These are phyloP conservation scores for Daldinia concentrica DNA, from an alignment of 495 filamentous ascomycete species.

Conservation along the genomic window DNA sequence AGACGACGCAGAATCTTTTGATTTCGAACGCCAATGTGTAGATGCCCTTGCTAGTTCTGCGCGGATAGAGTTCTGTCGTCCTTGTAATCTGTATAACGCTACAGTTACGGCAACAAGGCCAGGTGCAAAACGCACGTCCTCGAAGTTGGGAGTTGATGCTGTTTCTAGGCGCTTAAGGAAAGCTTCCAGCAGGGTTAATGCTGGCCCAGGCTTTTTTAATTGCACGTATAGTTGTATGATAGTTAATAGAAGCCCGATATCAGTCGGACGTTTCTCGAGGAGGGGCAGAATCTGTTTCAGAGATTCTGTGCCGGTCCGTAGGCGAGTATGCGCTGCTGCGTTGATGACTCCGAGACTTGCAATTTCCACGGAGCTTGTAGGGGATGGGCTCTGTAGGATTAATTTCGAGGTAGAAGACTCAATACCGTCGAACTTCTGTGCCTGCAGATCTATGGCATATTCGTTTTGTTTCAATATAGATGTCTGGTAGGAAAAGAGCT, in stretches of 20 bases:
- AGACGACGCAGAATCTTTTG: slow-evolving; percentile 55
- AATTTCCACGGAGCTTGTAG: slow-evolving; percentile 64
- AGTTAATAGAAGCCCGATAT: slow-evolving; percentile 85
- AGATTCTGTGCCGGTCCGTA: slow-evolving; percentile 70
- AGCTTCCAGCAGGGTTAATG: slow-evolving; percentile 76
- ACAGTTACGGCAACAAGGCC: slow-evolving; percentile 86
- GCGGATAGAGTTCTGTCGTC: slow-evolving; percentile 77
- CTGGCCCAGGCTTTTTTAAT: slow-evolving; percentile 76
- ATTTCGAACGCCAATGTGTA: slow-evolving; percentile 73
- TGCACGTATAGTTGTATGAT: slow-evolving; percentile 85
- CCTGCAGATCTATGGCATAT: slow-evolving; percentile 76
- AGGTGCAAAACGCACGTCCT: slow-evolving; percentile 81
- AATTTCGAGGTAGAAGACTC: slow-evolving; percentile 69
- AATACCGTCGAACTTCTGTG: slow-evolving; percentile 79
- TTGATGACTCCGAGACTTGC: slow-evolving; percentile 78
- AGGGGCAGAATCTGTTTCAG: slow-evolving; percentile 78
- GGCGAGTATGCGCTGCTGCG: slow-evolving; percentile 77
- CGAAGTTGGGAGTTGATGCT: slow-evolving; percentile 63
- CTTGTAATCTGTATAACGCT: slow-evolving; percentile 80
- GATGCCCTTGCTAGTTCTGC: slow-evolving; percentile 81
- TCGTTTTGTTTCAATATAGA: slow-evolving; percentile 73
- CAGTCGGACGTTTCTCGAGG: slow-evolving; percentile 78
- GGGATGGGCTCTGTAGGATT: slow-evolving; percentile 58
- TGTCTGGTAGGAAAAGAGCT: slow-evolving; percentile 80
- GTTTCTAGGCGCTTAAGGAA: slow-evolving; percentile 78